phyloP scores from a whole-genome alignment of 106 monocot genomes.

The Dactylorhiza incarnata region DNA sequence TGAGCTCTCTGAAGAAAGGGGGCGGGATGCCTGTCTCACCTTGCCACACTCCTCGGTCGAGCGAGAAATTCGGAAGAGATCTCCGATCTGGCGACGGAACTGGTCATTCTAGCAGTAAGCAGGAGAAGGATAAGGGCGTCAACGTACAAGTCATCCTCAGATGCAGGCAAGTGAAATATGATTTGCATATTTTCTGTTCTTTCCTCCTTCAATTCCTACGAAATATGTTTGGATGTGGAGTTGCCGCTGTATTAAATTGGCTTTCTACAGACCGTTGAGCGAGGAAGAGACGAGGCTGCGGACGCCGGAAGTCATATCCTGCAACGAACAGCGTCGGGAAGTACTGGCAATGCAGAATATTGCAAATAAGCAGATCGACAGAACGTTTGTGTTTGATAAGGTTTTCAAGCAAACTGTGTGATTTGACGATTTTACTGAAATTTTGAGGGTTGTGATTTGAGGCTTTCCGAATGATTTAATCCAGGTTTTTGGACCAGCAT shows the following conservation, averaged over 20 bases:
- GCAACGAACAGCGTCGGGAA: slow-evolving; percentile 77
- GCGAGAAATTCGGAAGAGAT: slow-evolving; percentile 54
- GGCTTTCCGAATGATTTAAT: neutral
- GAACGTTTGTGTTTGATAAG: slow-evolving; percentile 87
- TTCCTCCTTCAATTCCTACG: neutral
- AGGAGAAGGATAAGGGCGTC: slow-evolving; percentile 76
- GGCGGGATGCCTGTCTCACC: slow-evolving; percentile 28
- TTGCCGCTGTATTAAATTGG: slow-evolving; percentile 6
- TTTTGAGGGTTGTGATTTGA: slow-evolving; percentile 5
- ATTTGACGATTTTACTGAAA: slow-evolving; percentile 4
- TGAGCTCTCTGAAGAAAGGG: slow-evolving; percentile 38
- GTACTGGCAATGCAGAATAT: slow-evolving; percentile 74
- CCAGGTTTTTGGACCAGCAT: slow-evolving; percentile 83
- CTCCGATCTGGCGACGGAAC: slow-evolving; percentile 46
- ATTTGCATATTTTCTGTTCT: neutral
- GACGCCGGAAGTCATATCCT: slow-evolving; percentile 79
- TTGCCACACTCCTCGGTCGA: slow-evolving; percentile 39
- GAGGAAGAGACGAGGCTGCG: slow-evolving; percentile 77
- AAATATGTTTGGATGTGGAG: neutral
- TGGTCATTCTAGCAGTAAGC: slow-evolving; percentile 40
- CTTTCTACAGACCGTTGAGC: slow-evolving; percentile 53
- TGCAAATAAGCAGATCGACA: slow-evolving; percentile 88
- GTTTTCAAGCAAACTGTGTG: slow-evolving; percentile 15
- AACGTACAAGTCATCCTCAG: slow-evolving; percentile 90
- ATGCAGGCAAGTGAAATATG: slow-evolving; percentile 52